A percentile compares a stretch with the other conserved stretches of the same genome.
Conservation (phyloP, 2,329 filamentous ascomycete genomes). For the Beauveria scarabaeidicola region DNA sequence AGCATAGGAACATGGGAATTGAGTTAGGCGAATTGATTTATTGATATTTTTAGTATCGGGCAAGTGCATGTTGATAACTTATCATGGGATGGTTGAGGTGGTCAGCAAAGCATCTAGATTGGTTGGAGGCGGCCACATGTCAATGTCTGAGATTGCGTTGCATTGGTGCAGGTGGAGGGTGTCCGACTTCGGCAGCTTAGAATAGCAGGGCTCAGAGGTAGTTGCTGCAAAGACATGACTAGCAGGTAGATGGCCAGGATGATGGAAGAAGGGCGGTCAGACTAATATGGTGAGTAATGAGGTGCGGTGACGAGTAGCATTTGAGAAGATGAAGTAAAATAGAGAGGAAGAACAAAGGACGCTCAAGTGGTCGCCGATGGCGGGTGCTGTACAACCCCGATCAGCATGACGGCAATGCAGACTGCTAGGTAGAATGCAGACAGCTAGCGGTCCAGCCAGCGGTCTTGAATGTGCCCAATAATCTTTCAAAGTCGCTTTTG, state of each 20-base stretch:
- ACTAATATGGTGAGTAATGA: not conserved
- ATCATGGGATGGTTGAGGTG: not conserved
- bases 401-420: not conserved
- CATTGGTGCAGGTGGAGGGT: not conserved
- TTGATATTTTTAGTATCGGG: not conserved
- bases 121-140: not conserved
- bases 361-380: not conserved
- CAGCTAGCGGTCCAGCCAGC: not conserved
- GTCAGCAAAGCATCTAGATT: not conserved
- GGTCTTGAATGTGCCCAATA: not conserved
- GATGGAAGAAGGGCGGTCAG: not conserved
- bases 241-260: not conserved
- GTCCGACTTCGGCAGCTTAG: conserved; percentile 1
- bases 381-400: not conserved
- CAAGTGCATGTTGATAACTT: too few species aligned
- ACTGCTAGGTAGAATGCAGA: too few species aligned
- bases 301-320: not conserved
- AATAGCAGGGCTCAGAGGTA: not conserved
- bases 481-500: not conserved
- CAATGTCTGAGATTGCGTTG: not conserved
- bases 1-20: conserved; percentile 7
- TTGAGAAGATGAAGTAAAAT: not conserved
- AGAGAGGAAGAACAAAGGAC: not conserved
- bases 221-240: conserved; percentile 1
- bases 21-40: conserved; percentile 9